Conservation (phyloP, 192 early-diverging fungal species). For the Coemansia sp. region DNA sequence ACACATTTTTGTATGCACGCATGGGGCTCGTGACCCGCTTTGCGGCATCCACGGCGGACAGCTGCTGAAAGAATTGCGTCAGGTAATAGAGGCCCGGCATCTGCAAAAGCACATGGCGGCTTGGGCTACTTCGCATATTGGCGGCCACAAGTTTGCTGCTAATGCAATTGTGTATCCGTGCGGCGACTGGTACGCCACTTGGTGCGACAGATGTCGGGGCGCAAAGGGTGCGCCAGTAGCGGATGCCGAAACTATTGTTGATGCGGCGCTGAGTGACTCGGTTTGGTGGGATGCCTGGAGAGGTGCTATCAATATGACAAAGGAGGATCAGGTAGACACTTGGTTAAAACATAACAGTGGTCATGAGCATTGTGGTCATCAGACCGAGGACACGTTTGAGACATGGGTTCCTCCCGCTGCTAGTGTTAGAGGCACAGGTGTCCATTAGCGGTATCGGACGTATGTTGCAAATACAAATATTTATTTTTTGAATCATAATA, state of each 20-base stretch:
- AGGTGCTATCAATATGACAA: constrained; percentile 47
- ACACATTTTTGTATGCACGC: constrained; percentile 54
- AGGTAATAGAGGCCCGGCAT: constrained; percentile 18
- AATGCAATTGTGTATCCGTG: constrained; percentile 52
- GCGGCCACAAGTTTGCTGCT: constrained; percentile 55
- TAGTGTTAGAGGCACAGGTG: background rate
- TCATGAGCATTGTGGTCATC: constrained; percentile 8
- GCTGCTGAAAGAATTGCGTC: constrained; percentile 30
- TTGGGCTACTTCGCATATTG: constrained; percentile 52
- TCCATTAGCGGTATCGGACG: background rate
- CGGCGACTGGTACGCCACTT: constrained; percentile 55
- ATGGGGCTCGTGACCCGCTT: constrained; percentile 40
- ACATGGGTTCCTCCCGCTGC: constrained; percentile 27
- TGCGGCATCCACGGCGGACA: constrained; percentile 39
- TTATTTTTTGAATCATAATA: too few species aligned
- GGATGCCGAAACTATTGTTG: constrained; percentile 33
- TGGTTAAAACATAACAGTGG: constrained; percentile 15
- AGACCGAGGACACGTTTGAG: constrained; percentile 13
- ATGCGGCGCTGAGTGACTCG: constrained; percentile 22
- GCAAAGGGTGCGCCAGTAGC: background rate
- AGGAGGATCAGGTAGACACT: constrained; percentile 41
- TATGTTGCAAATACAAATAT: background rate
- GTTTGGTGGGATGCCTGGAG: constrained; percentile 55
- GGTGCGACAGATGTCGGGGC: constrained; percentile 36
- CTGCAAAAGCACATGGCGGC: constrained; percentile 31